These are phyloP conservation scores for Bruguiera gymnorhiza DNA, from an alignment of 345 rosid genomes.

Conservation along the genomic window DNA sequence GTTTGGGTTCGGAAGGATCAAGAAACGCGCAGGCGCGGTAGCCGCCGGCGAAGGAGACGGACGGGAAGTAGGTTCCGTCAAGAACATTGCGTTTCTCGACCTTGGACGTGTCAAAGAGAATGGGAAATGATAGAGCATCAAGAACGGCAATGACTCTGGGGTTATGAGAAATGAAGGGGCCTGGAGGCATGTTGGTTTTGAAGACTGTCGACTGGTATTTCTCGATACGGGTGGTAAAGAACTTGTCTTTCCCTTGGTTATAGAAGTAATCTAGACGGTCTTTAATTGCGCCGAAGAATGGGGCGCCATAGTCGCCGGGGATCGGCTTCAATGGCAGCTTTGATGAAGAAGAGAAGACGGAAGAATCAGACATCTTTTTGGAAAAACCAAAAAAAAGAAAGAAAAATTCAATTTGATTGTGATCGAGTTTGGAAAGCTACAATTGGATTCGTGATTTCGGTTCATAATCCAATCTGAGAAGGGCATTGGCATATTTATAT, in stretches of 20 bases:
- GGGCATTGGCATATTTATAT: too few species aligned
- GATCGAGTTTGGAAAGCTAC: too few species aligned
- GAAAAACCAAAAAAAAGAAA: too few species aligned
- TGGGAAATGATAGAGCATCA: slow-evolving; percentile 37
- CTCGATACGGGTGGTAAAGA: slow-evolving; percentile 23
- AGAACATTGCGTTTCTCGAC: slow-evolving; percentile 42
- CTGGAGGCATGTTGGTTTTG: slow-evolving; percentile 50
- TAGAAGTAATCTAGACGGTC: slow-evolving; percentile 54
- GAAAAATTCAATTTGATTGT: too few species aligned
- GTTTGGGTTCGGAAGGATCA: slow-evolving; percentile 43
- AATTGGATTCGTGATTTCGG: too few species aligned
- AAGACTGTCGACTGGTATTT: slow-evolving; percentile 37
- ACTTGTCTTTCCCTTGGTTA: slow-evolving; percentile 40
- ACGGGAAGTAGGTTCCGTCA: slow-evolving; percentile 41
- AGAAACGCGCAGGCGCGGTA: slow-evolving; percentile 38
- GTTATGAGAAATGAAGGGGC: slow-evolving; percentile 41
- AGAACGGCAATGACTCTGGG: slow-evolving; percentile 33
- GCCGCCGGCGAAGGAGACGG: slow-evolving; percentile 40
- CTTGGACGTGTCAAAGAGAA: slow-evolving; percentile 42
- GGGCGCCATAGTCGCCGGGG: slow-evolving; percentile 41
- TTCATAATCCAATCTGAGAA: too few species aligned
- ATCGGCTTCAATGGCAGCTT: slow-evolving; percentile 20
- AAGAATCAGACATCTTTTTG: slow-evolving; percentile 20
- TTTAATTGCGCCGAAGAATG: slow-evolving; percentile 32
- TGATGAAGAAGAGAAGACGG: neutral